Evolutionary conservation across 2,329 filamentous ascomycete species (phyloP).

Genomic region (Cladophialophora carrionii): DNA sequence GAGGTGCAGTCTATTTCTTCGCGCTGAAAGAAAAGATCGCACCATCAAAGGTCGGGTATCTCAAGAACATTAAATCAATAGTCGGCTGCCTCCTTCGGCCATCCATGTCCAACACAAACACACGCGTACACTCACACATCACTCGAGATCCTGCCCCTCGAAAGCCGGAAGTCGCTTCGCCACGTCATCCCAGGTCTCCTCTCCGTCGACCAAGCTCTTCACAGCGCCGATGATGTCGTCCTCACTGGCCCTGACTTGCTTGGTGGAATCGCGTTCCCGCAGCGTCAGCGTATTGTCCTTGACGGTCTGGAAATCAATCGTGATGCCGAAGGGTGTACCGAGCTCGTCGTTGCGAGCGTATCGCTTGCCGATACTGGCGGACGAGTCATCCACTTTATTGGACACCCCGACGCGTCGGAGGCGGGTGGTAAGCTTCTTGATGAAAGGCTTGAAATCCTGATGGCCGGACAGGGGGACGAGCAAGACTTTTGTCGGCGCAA

Average conservation of each 20-base stretch:
- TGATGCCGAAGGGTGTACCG: conserved; percentile 90
- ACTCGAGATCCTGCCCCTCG: conserved; percentile 69
- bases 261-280: conserved; percentile 85
- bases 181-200: conserved; percentile 71
- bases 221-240: conserved; percentile 78
- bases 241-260: conserved; percentile 82
- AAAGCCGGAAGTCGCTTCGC: conserved; percentile 80
- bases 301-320: conserved; percentile 92
- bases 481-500: conserved; percentile 94
- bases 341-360: conserved; percentile 95
- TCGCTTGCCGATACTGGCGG: conserved; percentile 89
- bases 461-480: conserved; percentile 87
- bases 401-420: conserved; percentile 77
- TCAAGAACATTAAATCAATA: conserved; percentile 14
- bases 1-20: conserved; percentile 31
- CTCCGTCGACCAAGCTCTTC: conserved; percentile 64
- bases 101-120: too few species aligned
- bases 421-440: conserved; percentile 72
- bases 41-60: conserved; percentile 33
- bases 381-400: conserved; percentile 85
- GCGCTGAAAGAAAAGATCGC: conserved; percentile 25
- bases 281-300: conserved; percentile 86
- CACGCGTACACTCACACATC: conserved; percentile 2
- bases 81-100: background rate
- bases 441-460: conserved; percentile 75